Evolutionary conservation across 306 rosid genomes (phyloP).

Genomic region (barrel medic (Medicago truncatula)): MtrunA17r5.0-ANR NC_053043.1:40315001-40315500

Average conservation of each 20-base stretch:
- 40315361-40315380: no score
- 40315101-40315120: slow-evolving; percentile 64
- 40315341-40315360: not conserved
- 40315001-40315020: not conserved
- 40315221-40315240: not conserved
- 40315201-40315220: not conserved
- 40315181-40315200: slow-evolving; percentile 58
- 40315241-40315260: not conserved
- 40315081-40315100: slow-evolving; percentile 61
- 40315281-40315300: no score
- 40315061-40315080: slow-evolving; percentile 59
- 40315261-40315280: not conserved
- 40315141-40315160: slow-evolving; percentile 48
- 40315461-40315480: slow-evolving; percentile 43
- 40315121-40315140: slow-evolving; percentile 59
- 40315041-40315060: slow-evolving; percentile 73
- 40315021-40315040: slow-evolving; percentile 14
- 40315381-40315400: not conserved
- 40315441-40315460: slow-evolving; percentile 48
- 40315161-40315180: slow-evolving; percentile 49
- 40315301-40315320: not conserved
- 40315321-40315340: not conserved
- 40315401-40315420: slow-evolving; percentile 16
- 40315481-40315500: slow-evolving; percentile 23
- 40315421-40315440: slow-evolving; percentile 40